Base-by-base conservation (phyloP, 495 filamentous ascomycete genomes). In the Aspergillus bridgeri region DNA sequence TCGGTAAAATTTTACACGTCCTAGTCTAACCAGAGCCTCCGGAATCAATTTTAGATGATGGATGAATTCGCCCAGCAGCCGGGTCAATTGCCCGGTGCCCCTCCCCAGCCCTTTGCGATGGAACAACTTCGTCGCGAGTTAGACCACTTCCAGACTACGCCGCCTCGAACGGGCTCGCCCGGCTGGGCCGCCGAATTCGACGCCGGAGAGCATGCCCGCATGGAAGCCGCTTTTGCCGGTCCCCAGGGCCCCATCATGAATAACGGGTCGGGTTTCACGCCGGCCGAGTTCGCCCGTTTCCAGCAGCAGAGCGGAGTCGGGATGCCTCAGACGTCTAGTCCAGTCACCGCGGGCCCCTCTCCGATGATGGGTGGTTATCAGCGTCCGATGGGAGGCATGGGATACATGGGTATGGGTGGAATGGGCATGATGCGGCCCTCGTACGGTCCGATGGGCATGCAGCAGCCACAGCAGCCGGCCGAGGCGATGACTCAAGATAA, bases 51-150 rank as follows among this genome's bases (percentile, higher is more conserved):
- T 59, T 64, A 95, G 89, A 91, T 92, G 86, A 89, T 97, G 86
- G 89, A 96, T 66, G 86, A 91, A 42, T 98, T 96, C 74, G 79
- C 96, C 66, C 88, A 91, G 69, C 86, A 92, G 71, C 79, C 81
- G 38, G 79, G 74, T 24, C 82, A 85, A 61, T 55, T 87, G 33
- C 77, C 83, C 19, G 80, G 79, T 51, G 77, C 70, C 27, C 60
- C 66, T 29, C 71, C 75, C 25, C 79, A 77, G 63, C 83, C 79
- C 57, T 89, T 91, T 63, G 83, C 83, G 15, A 87, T 90, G 81
- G 87, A 89, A 57, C 83, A 86, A 42, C 81, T 89, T 78, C 76
- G 87, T 63, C 73, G 79, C 72, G 83, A 86, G 68, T 69, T 89
- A 69, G 80, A 86, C 69, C 73, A 80, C 61, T 79, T 88, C 67